Evolutionary conservation across 257 asterid genomes (phyloP), one percentile per base, ranked within the genome.

Genomic region (Jasminum sambac): DNA sequence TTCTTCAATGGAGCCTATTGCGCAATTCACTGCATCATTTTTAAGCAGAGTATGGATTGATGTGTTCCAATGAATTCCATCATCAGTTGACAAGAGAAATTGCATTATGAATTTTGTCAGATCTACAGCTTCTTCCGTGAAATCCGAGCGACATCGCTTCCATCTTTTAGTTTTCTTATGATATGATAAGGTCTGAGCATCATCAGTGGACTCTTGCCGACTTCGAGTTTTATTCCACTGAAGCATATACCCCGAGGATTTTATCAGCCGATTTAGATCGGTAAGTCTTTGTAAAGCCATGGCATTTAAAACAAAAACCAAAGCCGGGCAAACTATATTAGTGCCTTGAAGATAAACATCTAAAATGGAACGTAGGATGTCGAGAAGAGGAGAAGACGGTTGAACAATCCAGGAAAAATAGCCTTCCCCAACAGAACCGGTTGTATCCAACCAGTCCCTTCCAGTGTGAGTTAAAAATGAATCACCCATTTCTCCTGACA

Each of bases 231-330:
- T 76, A 70, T 78, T 83, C 89, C 83, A 83, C 78, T 69, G 84
- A 68, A 87, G 86, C 87, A 83, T 75, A 85, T 90, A 91, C 60
- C 85, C 86, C 46, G 84, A 82, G 73, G 92, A 85, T 64, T 81
- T 80, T 74, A 85, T 83, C 78, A 84, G 83, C 80, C 85, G 72
- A 78, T 86, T 88, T 68, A 91, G 79, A 82, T 94, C 98, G 74
- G 74, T 81, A 75, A 94, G 92, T 69, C 96, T 83, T 84, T 90
- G 95, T 70, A 89, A 83, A 78, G 90, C 88, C 90, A 91, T 84
- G 79, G 73, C 76, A 80, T 78, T 84, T 79, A 89, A 75, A 64
- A 91, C 82, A 74, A 84, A 91, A 71, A 85, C 80, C 81, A 94
- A 79, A 8, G 97, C 89, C 39, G 90, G 77, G 71, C 91, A 89